phyloP scores from a whole-genome alignment of 2,329 filamentous ascomycete genomes.

The Sodiomyces alkalinus region DNA sequence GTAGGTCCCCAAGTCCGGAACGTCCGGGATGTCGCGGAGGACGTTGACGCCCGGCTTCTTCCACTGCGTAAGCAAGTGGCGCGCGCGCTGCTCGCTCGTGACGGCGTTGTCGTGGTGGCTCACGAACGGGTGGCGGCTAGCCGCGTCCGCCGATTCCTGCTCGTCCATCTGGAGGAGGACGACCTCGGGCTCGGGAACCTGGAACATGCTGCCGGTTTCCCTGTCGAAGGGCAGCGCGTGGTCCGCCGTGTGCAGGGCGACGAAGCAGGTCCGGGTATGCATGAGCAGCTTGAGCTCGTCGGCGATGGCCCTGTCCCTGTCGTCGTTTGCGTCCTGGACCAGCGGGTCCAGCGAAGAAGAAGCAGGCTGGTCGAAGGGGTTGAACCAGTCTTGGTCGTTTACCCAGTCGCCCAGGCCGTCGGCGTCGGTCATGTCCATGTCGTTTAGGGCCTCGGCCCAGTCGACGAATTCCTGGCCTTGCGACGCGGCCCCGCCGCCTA shows the following conservation, averaged over 20 bases:
- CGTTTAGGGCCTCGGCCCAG: too few species aligned
- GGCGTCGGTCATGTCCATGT: too few species aligned
- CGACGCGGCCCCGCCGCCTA: too few species aligned
- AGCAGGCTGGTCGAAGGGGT: too few species aligned
- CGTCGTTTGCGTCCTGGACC: background rate
- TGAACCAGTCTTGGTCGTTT: too few species aligned
- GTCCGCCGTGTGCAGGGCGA: background rate
- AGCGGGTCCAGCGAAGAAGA: too few species aligned
- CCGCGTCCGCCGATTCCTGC: background rate
- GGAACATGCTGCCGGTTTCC: background rate
- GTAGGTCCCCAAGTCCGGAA: background rate
- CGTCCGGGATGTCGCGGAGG: conserved; percentile 6
- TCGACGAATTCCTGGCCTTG: too few species aligned
- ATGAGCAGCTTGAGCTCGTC: conserved; percentile 1
- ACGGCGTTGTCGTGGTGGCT: background rate
- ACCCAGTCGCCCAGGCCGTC: too few species aligned
- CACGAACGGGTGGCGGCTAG: conserved; percentile 1
- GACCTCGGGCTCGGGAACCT: conserved; percentile 1
- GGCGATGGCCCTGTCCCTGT: conserved; percentile 1
- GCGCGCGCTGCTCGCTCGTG: background rate
- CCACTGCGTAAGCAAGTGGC: conserved; percentile 4
- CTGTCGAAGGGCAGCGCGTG: background rate
- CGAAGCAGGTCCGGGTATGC: conserved; percentile 4
- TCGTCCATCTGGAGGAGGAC: conserved; percentile 3
- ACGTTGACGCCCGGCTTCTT: conserved; percentile 5